A percentile compares a stretch with the other conserved stretches of the same genome.
These are phyloP conservation scores for Rhizoclosmatium sp. DNA, from an alignment of 192 early-diverging fungal genomes.

Conservation along the genomic window DNA sequence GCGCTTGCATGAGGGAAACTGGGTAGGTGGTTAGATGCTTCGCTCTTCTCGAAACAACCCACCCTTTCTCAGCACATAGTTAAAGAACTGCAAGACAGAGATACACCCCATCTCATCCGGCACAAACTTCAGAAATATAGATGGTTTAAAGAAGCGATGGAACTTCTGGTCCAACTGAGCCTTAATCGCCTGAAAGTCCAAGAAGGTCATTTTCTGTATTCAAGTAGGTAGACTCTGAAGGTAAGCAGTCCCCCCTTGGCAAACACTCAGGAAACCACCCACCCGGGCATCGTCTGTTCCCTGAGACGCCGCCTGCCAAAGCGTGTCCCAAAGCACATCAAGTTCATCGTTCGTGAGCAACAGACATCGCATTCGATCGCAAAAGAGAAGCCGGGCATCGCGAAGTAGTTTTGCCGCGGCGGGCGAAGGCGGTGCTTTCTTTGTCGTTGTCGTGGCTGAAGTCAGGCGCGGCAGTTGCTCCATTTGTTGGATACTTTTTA, in stretches of 20 bases:
- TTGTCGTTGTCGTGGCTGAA: not conserved
- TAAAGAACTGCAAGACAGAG: slow-evolving; percentile 49
- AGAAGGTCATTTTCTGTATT: slow-evolving; percentile 41
- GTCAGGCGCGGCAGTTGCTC: too few relatives aligned
- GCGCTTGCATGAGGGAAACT: slow-evolving; percentile 58
- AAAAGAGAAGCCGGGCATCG: not conserved
- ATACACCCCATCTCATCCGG: slow-evolving; percentile 44
- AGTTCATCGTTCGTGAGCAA: slow-evolving; percentile 50
- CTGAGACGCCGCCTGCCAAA: slow-evolving; percentile 34
- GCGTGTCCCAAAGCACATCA: slow-evolving; percentile 50
- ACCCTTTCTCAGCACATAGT: slow-evolving; percentile 60
- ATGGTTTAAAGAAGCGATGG: slow-evolving; percentile 44
- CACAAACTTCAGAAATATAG: slow-evolving; percentile 49
- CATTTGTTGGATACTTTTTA: not conserved
- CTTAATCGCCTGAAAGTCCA: slow-evolving; percentile 37
- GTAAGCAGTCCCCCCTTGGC: not conserved
- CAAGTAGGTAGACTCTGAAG: not conserved
- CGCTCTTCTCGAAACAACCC: not conserved
- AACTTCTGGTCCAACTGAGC: slow-evolving; percentile 44
- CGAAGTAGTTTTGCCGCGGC: not conserved
- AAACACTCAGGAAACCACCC: not conserved
- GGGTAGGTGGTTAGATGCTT: not conserved
- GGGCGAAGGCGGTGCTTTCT: not conserved
- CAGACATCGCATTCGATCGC: slow-evolving; percentile 9
- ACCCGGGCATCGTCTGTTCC: slow-evolving; percentile 34